A percentile compares a stretch with the other conserved stretches of the same genome.
These are phyloP conservation scores for Botrytis porri DNA, from an alignment of 2,329 filamentous ascomycete species.

Conservation along the genomic window DNA sequence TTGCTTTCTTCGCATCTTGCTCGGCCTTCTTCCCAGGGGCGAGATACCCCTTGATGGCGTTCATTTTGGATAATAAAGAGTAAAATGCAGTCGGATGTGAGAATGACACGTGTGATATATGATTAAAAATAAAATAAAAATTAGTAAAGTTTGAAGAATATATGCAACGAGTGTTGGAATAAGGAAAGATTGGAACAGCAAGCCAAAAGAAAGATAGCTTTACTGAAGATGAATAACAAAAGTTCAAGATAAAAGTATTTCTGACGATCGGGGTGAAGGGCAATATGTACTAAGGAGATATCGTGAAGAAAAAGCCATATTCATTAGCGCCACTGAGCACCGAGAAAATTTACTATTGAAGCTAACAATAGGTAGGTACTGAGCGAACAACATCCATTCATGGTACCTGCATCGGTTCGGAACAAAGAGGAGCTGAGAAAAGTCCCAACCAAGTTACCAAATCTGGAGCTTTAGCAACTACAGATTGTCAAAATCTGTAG, in stretches of 20 bases:
- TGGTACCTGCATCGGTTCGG: neutral
- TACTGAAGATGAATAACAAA: neutral
- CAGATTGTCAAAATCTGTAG: neutral
- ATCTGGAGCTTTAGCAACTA: slow-evolving; percentile 5
- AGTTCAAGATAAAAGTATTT: neutral
- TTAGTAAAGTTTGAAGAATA: neutral
- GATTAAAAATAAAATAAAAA: neutral
- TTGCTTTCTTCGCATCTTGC: neutral
- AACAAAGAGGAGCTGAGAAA: slow-evolving; percentile 6
- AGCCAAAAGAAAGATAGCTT: slow-evolving; percentile 3
- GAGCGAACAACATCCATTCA: neutral
- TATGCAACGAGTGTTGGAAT: neutral
- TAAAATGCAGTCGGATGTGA: neutral
- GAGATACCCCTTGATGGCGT: slow-evolving; percentile 20
- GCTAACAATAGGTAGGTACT: neutral
- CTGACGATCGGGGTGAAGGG: neutral
- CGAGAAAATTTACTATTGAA: neutral
- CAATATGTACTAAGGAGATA: slow-evolving; percentile 5
- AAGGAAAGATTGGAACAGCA: neutral
- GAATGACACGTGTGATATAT: neutral
- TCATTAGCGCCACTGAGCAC: neutral
- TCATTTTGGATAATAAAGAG: slow-evolving; percentile 11
- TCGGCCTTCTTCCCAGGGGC: slow-evolving; percentile 16
- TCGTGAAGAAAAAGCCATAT: neutral
- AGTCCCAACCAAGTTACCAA: neutral